Evolutionary conservation across 257 asterid species (phyloP).

Genomic region (Fraxinus anomala): DNA sequence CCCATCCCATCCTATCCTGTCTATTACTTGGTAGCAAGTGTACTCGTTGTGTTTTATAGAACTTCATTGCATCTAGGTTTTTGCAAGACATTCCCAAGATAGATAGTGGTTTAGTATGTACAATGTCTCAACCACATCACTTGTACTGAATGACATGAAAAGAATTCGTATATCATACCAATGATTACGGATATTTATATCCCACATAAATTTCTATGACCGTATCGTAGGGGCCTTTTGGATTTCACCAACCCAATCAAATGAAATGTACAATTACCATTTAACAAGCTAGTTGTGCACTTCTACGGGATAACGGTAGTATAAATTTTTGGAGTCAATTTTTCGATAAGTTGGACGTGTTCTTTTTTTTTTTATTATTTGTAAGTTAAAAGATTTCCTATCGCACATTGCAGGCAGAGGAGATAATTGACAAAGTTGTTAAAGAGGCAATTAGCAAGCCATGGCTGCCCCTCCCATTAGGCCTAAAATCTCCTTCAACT

Average conservation of each 20-base stretch:
- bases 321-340: neutral
- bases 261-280: too few relatives aligned
- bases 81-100: too few relatives aligned
- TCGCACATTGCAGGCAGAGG: constrained; percentile 44
- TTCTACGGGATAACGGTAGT: neutral
- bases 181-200: neutral
- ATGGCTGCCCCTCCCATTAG: constrained; percentile 52
- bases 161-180: neutral
- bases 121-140: neutral
- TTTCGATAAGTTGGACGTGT: too few relatives aligned
- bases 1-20: too few relatives aligned
- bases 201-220: neutral
- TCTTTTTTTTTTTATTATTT: neutral
- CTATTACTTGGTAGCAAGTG: too few relatives aligned
- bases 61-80: neutral
- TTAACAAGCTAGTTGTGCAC: too few relatives aligned
- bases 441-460: constrained; percentile 53
- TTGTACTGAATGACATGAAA: neutral
- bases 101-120: too few relatives aligned
- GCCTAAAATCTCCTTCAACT: constrained; percentile 51
- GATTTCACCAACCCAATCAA: too few relatives aligned
- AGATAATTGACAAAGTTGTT: constrained; percentile 43
- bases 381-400: neutral
- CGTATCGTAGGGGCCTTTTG: too few relatives aligned
- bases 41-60: neutral